Conservation (phyloP, 2,329 filamentous ascomycete genomes). For the Pseudofabraea citricarpa region DNA sequence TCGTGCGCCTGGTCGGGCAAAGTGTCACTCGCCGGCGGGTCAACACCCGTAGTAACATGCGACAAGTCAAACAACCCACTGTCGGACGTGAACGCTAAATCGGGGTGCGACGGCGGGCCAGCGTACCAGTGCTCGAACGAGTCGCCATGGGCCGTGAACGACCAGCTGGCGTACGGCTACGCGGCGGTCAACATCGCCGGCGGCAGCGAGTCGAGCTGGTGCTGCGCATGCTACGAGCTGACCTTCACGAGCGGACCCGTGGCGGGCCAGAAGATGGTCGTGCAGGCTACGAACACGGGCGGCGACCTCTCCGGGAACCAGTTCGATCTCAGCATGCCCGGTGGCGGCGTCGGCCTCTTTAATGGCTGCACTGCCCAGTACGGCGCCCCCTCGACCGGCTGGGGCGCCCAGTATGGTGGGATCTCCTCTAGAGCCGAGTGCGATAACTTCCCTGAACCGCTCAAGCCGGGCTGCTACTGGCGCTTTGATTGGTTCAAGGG, state of each 20-base stretch:
- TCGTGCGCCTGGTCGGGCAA: conserved; percentile 59
- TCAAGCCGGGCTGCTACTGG: conserved; percentile 45
- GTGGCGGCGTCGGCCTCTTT: conserved; percentile 52
- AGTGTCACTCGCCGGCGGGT: conserved; percentile 37
- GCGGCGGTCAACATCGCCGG: conserved; percentile 52
- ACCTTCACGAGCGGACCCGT: conserved; percentile 43
- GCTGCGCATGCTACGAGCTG: conserved; percentile 58
- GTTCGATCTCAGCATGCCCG: conserved; percentile 51
- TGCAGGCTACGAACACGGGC: conserved; percentile 61
- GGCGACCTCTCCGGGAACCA: conserved; percentile 50
- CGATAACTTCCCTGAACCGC: conserved; percentile 35
- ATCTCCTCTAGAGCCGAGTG: conserved; percentile 38
- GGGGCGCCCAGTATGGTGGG: conserved; percentile 45
- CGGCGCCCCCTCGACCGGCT: conserved; percentile 34
- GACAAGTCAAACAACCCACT: conserved; percentile 48
- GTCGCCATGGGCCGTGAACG: conserved; percentile 56
- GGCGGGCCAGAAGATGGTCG: conserved; percentile 56
- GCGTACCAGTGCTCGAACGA: conserved; percentile 56
- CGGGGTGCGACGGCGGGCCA: conserved; percentile 43
- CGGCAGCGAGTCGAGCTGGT: conserved; percentile 55
- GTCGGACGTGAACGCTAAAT: conserved; percentile 40
- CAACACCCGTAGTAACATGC: conserved; percentile 20
- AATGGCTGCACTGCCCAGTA: conserved; percentile 48
- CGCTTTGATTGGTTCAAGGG: conserved; percentile 48
- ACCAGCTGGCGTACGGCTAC: conserved; percentile 51